Evolutionary conservation across 768 basidiomycete genomes (phyloP), one percentile per base, ranked within the genome.

Genomic region (Pleurotus djamor): DNA sequence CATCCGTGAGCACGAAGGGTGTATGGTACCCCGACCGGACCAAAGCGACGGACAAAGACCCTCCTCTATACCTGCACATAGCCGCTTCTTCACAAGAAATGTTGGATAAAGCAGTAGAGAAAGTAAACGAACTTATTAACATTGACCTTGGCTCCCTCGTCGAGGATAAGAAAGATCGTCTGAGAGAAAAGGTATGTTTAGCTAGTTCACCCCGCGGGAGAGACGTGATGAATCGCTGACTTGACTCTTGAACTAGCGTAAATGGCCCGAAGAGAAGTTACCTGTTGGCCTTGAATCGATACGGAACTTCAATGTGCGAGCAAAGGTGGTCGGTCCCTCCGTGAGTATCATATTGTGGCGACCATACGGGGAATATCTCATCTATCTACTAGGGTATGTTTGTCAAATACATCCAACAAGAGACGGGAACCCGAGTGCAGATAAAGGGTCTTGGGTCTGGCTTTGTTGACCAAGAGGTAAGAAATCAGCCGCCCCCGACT

Each of bases 241-340:
- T 56, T n/a, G 12, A 33, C 47, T 44, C 16, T 37, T 48, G 14
- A 44, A 34, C 8, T 66, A 94, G 91, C 82, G 93, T 57, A 97
- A 96, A 85, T 98, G 96, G 96, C 95, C 96, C 1, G 96, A 98
- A 71, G 95, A 96, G 73, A 98, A 97, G 73, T 75, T 98, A 7
- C 88, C 87, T 0, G 92, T 99, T 43, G 89, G 87, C 3, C 71
- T 99, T 56, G 96, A 98, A 13, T 88, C 87, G 56, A 85, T 98
- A 65, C 83, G 96, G 52, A 98, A 98, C 73, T 99, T 99, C 75
- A 98, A 99, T 72, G 89, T 99, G 52, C 82, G 96, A 58, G 96
- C 96, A 21, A 99, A 99, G 73, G 94, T 98, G 16, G 96, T 98
- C 33, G 96, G 96, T 12, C 96, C 96, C 10, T 87, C 86, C 62